Evolutionary conservation across 257 asterid genomes (phyloP).

Genomic region (Solanum ahanhuiri): DNA sequence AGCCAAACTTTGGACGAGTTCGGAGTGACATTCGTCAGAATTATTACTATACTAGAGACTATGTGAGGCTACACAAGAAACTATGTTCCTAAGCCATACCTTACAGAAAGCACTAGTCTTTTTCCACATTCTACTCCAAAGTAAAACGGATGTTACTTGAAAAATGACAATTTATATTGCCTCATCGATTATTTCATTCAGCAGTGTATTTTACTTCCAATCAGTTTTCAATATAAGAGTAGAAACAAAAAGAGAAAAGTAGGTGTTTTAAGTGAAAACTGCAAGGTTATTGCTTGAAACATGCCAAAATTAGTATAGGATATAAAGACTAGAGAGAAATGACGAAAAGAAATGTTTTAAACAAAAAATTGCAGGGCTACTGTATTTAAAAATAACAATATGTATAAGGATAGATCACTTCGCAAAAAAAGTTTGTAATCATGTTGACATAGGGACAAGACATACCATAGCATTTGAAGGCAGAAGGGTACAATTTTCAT

Average conservation of each 20-base stretch:
- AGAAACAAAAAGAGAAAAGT: not conserved
- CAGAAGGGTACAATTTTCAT: constrained; percentile 17
- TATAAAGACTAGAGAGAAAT: not conserved
- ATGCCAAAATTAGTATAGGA: not conserved
- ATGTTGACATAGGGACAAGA: not conserved
- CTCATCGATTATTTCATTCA: not conserved
- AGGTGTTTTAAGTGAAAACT: not conserved
- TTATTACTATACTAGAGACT: not conserved
- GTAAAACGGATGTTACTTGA: not conserved
- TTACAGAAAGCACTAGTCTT: not conserved
- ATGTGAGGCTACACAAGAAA: not conserved
- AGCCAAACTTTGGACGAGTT: not conserved
- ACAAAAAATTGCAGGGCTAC: not conserved
- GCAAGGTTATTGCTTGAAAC: not conserved
- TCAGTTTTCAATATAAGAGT: not conserved
- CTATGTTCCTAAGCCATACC: not conserved
- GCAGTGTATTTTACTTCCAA: not conserved
- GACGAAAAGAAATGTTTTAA: not conserved
- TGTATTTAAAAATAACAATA: not conserved
- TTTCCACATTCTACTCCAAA: not conserved
- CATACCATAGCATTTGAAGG: constrained; percentile 43
- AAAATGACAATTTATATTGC: not conserved
- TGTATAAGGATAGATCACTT: not conserved
- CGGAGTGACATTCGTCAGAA: not conserved
- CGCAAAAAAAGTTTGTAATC: not conserved